Conservation (phyloP, 2,329 filamentous ascomycete species). For the Penicillium griseofulvum region DNA sequence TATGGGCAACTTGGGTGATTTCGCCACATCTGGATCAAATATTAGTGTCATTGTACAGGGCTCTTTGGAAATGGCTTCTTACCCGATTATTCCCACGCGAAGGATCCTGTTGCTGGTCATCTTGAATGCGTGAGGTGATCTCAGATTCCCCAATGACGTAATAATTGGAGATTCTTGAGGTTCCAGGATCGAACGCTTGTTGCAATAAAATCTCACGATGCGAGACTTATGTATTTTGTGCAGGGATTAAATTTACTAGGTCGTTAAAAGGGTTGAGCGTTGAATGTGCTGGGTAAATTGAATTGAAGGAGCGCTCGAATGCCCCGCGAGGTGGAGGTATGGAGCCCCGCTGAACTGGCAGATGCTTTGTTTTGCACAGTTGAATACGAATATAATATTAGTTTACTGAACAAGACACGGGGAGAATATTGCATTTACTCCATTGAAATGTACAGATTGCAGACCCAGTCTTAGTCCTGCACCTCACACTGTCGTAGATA, state of each 20-base stretch:
- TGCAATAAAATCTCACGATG: background rate
- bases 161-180: background rate
- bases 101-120: constrained; percentile 6
- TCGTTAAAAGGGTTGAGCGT: background rate
- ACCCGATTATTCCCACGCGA: constrained; percentile 9
- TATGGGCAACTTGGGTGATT: constrained; percentile 51
- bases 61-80: background rate
- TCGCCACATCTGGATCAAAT: constrained; percentile 44
- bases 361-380: background rate
- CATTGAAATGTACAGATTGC: constrained; percentile 1
- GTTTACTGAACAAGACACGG: background rate
- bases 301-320: background rate
- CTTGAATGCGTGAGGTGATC: background rate
- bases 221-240: background rate
- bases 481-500: constrained; percentile 5
- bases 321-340: constrained; percentile 2
- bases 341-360: background rate
- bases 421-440: constrained; percentile 1
- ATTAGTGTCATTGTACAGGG: background rate
- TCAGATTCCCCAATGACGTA: background rate
- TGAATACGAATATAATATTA: background rate
- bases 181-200: background rate
- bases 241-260: background rate
- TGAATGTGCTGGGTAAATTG: background rate
- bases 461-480: background rate